Base-by-base conservation (phyloP, 768 basidiomycete genomes). In the Galerina marginata region DNA sequence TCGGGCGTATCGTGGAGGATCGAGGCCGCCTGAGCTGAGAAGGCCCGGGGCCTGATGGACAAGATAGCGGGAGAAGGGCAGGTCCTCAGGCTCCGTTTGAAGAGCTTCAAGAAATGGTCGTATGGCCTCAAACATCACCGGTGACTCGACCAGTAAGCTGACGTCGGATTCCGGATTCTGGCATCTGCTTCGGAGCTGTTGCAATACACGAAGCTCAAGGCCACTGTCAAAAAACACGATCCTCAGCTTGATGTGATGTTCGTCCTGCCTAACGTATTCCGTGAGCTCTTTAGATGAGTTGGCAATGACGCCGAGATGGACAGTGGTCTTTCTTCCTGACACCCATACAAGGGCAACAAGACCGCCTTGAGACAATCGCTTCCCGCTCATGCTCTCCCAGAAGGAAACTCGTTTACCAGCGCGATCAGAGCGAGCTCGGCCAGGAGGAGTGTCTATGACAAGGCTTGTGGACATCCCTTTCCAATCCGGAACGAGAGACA, bases 101-200 rank as follows among this genome's bases (percentile, higher is more conserved):
- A 92, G 76, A 0, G 83, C 80, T 58, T 88, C 80, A 12, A 92
- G 76, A 74, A 91, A 91, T 0, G 90, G 90, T 6, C 87, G 77
- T 37, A 88, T 81, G 0, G 86, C 77, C 60, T 89, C 89, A 60
- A 82, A 90, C 83, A 91, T 82, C 58, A 91, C 82, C 0, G 83
- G 80, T 0, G 83, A 79, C 60, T 91, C 89, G 12, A 91, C 72
- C 23, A 91, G 73, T 2, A 88, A 53, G 50, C 62, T 74, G 7
- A 60, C 68, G 63, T 75, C 70, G 45, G 51, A 33, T 38, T 63
- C 20, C 7, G 57, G 53, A 14, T 33, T 25, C 23, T 70, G 54
- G 1, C 49, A 60, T 14, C 40, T 25, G 12, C 70, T 66, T 45
- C 60, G 56, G 16, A 75, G 67, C 1, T 59, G 61, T 54, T 67